Base-by-base conservation (phyloP, 805 yeast species). In the Zygosaccharomyces gambellarensis region DNA sequence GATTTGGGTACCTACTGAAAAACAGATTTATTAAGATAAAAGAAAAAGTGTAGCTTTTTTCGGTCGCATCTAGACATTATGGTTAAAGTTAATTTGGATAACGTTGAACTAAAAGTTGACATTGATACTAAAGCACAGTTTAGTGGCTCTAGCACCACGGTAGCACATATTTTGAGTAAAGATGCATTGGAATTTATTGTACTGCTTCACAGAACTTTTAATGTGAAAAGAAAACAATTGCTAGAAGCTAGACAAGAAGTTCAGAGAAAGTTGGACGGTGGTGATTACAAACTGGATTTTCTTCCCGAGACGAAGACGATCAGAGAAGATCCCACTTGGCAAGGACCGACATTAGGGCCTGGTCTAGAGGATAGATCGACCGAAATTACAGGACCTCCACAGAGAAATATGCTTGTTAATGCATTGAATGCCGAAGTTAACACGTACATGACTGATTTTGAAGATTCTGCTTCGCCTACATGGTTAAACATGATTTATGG, bases 331-430 rank as follows among this genome's bases (percentile, higher is more conserved):
- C 78, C 84, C 23, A 79, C 80, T 34, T 86, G 94, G 94, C 79
- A 77, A 56, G 90, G 94, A 57, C 81, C 83, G 19, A 75, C 85
- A 34, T 74, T 82, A 45, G 90, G 87, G 36, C 83, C 83, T 36
- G 89, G 90, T 45, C 71, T 86, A 59, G 78, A 78, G 51, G 85
- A 83, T 65, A 79, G 95, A 71, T 78, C 89, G 64, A 82, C 81
- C 39, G 94, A 86, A 69, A 86, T 86, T 67, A 86, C 95, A 22
- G 95, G 95, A 45, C 95, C 95, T 19, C 86, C 90, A 47, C 85
- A 85, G 64, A 78, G 92, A 56, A 84, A 86, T 60, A 86, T 86
- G 95, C 80, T 86, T 55, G 81, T 86, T 62, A 86, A 85, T 63
- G 94, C 92, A 2, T 75, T 86, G 65, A 86, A 86, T 69, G 82